A percentile compares a stretch with the other conserved stretches of the same genome.
Evolutionary conservation across 441 rosid genomes (phyloP).

Genomic region (Bruguiera hainesii): DNA sequence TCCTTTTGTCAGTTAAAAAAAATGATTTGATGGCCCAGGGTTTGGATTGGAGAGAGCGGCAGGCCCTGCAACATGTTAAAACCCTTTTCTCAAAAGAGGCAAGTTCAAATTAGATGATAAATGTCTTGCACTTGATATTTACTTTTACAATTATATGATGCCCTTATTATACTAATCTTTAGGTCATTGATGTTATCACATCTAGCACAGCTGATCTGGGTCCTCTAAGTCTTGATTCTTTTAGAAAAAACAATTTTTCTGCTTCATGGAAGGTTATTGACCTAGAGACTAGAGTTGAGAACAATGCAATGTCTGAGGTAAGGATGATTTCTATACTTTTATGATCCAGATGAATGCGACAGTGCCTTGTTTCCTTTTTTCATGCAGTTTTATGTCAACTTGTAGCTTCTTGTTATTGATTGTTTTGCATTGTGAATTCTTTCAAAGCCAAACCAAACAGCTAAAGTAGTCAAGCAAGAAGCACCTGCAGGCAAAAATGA

Average conservation of each 20-base stretch:
- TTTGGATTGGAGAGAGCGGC: slow-evolving; percentile 84
- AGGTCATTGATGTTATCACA: slow-evolving; percentile 72
- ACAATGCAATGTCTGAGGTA: slow-evolving; percentile 48
- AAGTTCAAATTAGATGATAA: slow-evolving; percentile 29
- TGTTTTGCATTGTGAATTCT: slow-evolving; percentile 14
- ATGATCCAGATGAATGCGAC: slow-evolving; percentile 1
- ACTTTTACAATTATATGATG: slow-evolving; percentile 4
- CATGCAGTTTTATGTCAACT: slow-evolving; percentile 11
- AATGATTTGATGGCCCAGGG: slow-evolving; percentile 45
- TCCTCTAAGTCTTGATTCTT: slow-evolving; percentile 77
- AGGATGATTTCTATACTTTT: slow-evolving; percentile 23
- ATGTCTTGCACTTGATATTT: neutral
- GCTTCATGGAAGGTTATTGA: slow-evolving; percentile 72
- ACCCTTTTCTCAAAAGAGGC: slow-evolving; percentile 81
- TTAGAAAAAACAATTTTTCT: slow-evolving; percentile 65
- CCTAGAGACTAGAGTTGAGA: slow-evolving; percentile 31
- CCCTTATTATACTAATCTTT: slow-evolving; percentile 12
- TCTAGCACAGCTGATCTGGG: slow-evolving; percentile 82
- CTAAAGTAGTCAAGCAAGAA: slow-evolving; percentile 33
- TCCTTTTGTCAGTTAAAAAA: slow-evolving; percentile 10
- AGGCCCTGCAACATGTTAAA: slow-evolving; percentile 58
- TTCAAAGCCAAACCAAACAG: slow-evolving; percentile 39
- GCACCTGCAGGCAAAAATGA: slow-evolving; percentile 33
- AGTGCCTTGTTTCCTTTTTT: slow-evolving; percentile 9
- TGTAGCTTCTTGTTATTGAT: slow-evolving; percentile 19